Evolutionary conservation across 208 protist species (phyloP).

Genomic region (Acanthamoeba culbertsoni): DNA sequence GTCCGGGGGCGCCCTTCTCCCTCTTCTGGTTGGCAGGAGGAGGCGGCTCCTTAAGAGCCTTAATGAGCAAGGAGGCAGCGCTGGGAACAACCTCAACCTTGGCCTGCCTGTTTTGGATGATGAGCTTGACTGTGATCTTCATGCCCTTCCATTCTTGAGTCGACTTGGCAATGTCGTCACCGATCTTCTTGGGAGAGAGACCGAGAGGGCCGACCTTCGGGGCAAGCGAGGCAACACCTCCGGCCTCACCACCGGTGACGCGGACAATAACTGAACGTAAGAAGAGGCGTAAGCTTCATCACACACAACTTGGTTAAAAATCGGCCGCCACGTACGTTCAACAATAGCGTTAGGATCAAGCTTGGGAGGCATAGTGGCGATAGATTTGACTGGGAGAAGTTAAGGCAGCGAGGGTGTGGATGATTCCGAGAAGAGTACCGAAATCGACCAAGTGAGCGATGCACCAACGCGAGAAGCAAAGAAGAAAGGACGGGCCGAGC

Average conservation of each 20-base stretch:
- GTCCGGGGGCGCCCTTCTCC: conserved; percentile 86
- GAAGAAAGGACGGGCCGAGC: conserved; percentile 7
- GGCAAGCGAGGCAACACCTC: conserved; percentile 95
- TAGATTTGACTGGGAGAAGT: neutral
- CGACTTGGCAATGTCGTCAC: conserved; percentile 98
- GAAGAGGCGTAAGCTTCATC: conserved; percentile 43
- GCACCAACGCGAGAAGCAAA: conserved; percentile 1
- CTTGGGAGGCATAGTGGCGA: conserved; percentile 95
- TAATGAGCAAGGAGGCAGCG: conserved; percentile 96
- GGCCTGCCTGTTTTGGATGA: conserved; percentile 98
- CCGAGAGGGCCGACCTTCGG: conserved; percentile 99
- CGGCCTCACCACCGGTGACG: conserved; percentile 97
- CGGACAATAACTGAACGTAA: conserved; percentile 93
- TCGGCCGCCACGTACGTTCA: conserved; percentile 72
- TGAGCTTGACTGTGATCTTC: conserved; percentile 97
- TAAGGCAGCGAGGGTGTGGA: conserved; percentile 34
- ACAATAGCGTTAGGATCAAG: conserved; percentile 96
- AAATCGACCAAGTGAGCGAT: conserved; percentile 50
- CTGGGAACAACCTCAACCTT: conserved; percentile 95
- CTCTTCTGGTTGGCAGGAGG: conserved; percentile 99
- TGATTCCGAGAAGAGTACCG: conserved; percentile 26
- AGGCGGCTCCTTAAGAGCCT: conserved; percentile 98
- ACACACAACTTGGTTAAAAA: neutral
- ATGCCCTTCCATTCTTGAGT: conserved; percentile 99
- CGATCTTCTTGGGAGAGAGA: conserved; percentile 99